These are phyloP conservation scores for Ogataea minuta DNA, from an alignment of 805 yeast genomes.

Conservation along the genomic window DNA sequence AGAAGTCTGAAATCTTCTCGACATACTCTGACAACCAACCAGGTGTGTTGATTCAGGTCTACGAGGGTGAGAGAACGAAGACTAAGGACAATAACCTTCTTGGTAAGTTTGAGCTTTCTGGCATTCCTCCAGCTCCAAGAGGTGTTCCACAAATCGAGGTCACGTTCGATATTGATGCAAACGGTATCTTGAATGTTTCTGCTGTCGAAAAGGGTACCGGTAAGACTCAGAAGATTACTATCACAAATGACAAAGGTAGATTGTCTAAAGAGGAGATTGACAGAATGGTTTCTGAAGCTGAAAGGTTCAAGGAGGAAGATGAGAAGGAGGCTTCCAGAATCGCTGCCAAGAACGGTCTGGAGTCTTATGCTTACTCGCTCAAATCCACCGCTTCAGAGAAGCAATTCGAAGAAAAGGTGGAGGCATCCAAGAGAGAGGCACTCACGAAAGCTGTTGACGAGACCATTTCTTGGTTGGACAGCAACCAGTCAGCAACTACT, in stretches of 20 bases:
- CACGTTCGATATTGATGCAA: conserved; percentile 77
- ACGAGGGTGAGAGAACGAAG: conserved; percentile 77
- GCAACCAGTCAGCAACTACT: conserved; percentile 86
- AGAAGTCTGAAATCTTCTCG: conserved; percentile 69
- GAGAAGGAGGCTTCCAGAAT: conserved; percentile 58
- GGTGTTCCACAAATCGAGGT: conserved; percentile 80
- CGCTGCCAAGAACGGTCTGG: conserved; percentile 56
- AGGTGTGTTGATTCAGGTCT: conserved; percentile 75
- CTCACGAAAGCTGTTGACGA: conserved; percentile 78
- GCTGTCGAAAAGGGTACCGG: conserved; percentile 57
- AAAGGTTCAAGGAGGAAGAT: conserved; percentile 60
- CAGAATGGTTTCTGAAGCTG: conserved; percentile 64
- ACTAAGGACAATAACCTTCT: conserved; percentile 76
- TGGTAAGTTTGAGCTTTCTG: conserved; percentile 69
- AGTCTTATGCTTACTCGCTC: conserved; percentile 56
- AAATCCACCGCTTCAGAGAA: conserved; percentile 45
- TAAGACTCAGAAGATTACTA: conserved; percentile 50
- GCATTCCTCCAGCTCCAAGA: conserved; percentile 74
- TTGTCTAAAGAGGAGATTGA: conserved; percentile 61
- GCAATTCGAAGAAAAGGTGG: conserved; percentile 36
- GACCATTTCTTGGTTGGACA: conserved; percentile 83
- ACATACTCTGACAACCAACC: conserved; percentile 86
- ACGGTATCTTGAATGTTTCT: conserved; percentile 62
- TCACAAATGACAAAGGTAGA: conserved; percentile 50
- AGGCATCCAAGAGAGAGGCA: conserved; percentile 48